A percentile compares a stretch with the other conserved stretches of the same genome.
Evolutionary conservation across 495 filamentous ascomycete genomes (phyloP).

Genomic region (Aspergillus homomorphus): DNA sequence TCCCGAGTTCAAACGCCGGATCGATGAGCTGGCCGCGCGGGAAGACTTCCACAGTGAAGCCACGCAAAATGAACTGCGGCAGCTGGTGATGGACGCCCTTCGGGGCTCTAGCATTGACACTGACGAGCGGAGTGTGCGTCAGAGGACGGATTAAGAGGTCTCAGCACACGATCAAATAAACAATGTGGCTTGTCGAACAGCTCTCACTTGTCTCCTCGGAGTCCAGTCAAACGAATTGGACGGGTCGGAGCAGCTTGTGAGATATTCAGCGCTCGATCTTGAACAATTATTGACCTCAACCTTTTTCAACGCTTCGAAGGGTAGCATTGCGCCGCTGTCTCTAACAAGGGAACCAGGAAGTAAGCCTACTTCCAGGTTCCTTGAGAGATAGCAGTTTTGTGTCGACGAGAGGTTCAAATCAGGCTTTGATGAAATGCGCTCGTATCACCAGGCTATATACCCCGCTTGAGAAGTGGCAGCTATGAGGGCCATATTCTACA

Average conservation of each 20-base stretch:
- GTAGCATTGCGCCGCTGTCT: not conserved
- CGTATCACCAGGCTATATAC: not conserved
- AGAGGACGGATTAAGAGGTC: slow-evolving; percentile 52
- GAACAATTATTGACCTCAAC: not conserved
- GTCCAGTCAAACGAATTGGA: not conserved
- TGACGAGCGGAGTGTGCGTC: slow-evolving; percentile 59
- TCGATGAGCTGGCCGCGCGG: slow-evolving; percentile 71
- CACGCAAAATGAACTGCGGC: slow-evolving; percentile 65
- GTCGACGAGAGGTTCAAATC: not conserved
- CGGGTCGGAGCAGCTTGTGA: not conserved
- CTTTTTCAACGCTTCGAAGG: not conserved
- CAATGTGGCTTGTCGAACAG: not conserved
- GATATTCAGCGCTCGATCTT: not conserved
- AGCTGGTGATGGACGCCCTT: slow-evolving; percentile 69
- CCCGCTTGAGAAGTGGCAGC: not conserved
- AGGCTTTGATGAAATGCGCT: not conserved
- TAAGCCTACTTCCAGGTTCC: not conserved
- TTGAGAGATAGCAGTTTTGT: not conserved
- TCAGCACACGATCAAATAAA: not conserved
- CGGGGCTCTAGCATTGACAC: slow-evolving; percentile 45
- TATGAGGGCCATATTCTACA: not conserved
- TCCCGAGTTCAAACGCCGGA: slow-evolving; percentile 67
- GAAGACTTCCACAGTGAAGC: slow-evolving; percentile 70
- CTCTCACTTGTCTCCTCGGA: not conserved
- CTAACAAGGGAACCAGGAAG: not conserved